These are phyloP conservation scores for Salix purpurea DNA, from an alignment of 345 rosid species.

Conservation along the genomic window DNA sequence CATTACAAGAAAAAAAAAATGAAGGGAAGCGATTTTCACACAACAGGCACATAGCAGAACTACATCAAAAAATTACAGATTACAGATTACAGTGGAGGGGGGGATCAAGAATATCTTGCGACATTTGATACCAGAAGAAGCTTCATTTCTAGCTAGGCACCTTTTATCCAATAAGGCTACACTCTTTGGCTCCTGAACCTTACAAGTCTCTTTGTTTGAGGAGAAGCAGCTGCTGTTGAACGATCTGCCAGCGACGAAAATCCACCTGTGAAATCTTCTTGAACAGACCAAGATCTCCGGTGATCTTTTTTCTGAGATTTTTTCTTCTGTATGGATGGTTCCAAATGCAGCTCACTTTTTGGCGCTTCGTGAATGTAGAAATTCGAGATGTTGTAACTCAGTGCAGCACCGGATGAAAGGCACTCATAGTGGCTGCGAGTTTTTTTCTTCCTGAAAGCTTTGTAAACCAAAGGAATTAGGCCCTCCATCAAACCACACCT, in stretches of 20 bases:
- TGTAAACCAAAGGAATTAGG: conserved; percentile 61
- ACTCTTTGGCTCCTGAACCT: conserved; percentile 63
- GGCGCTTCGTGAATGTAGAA: conserved; percentile 12
- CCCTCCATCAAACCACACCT: conserved; percentile 57
- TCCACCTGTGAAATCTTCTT: conserved; percentile 33
- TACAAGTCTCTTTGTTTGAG: conserved; percentile 32
- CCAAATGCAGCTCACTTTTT: not conserved
- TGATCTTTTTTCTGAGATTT: conserved; percentile 8
- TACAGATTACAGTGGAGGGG: no score
- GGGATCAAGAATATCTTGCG: not conserved
- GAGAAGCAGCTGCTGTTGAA: conserved; percentile 1
- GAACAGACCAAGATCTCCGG: conserved; percentile 46
- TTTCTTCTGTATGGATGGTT: not conserved
- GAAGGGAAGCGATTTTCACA: not conserved
- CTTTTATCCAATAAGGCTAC: conserved; percentile 6
- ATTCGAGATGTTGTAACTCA: conserved; percentile 31
- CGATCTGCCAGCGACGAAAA: not conserved
- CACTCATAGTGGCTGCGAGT: conserved; percentile 65
- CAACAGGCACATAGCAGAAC: no score
- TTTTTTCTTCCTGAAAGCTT: conserved; percentile 57
- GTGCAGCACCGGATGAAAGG: conserved; percentile 51
- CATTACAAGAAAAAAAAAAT: not conserved
- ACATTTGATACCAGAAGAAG: not conserved
- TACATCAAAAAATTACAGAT: no score
- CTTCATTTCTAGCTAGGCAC: not conserved